Percentiles rank a stretch among this genome's conserved stretches.
Evolutionary conservation across 495 filamentous ascomycete genomes (phyloP).

Genomic region (Penicillium waksmanii): DNA sequence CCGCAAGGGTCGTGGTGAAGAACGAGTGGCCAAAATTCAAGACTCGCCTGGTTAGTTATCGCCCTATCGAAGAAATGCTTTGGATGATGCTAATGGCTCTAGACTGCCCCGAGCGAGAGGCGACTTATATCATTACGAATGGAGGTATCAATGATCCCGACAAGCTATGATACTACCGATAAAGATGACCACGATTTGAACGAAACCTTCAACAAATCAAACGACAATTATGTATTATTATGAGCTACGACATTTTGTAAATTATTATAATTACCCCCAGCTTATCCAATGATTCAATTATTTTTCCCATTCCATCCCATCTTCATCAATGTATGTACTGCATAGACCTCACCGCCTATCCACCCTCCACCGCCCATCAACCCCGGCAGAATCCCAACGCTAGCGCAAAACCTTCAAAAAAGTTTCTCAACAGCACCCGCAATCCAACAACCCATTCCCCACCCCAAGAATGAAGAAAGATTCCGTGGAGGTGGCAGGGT

Average conservation of each 20-base stretch:
- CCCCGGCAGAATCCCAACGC: constrained; percentile 24
- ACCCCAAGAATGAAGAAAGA: constrained; percentile 42
- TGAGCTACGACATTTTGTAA: neutral
- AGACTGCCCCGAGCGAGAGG: constrained; percentile 78
- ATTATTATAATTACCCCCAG: neutral
- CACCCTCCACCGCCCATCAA: constrained; percentile 12
- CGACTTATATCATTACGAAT: constrained; percentile 77
- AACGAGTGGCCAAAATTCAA: constrained; percentile 79
- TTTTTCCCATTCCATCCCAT: neutral
- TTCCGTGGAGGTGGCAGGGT: constrained; percentile 50
- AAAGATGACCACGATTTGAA: neutral
- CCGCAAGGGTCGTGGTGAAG: constrained; percentile 77
- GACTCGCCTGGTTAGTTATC: constrained; percentile 67
- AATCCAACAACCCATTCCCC: constrained; percentile 21
- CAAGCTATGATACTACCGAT: constrained; percentile 38
- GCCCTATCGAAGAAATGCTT: neutral
- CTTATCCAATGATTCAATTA: neutral
- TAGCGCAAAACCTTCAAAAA: constrained; percentile 26
- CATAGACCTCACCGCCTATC: constrained; percentile 17
- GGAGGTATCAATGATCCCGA: constrained; percentile 78
- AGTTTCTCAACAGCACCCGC: constrained; percentile 20
- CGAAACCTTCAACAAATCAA: neutral
- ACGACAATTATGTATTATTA: neutral
- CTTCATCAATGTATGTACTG: neutral
- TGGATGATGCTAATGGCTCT: constrained; percentile 12